A percentile compares a stretch with the other conserved stretches of the same genome.
These are phyloP conservation scores for Talaromyces sp. DNA, from an alignment of 2,329 filamentous ascomycete genomes.

Conservation along the genomic window DNA sequence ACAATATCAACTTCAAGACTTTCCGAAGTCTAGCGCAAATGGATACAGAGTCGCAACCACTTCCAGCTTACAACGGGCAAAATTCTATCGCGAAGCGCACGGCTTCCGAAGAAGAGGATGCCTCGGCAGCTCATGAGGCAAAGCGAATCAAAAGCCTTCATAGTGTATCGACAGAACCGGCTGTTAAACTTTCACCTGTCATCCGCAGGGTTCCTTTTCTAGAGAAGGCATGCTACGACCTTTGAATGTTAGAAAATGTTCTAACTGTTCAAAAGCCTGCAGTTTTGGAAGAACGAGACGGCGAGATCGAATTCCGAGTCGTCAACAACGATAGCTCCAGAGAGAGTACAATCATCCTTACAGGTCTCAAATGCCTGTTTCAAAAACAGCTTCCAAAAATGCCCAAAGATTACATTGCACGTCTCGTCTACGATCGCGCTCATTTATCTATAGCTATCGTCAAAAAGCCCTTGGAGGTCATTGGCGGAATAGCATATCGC, in stretches of 20 bases:
- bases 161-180: not conserved
- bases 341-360: constrained; percentile 88
- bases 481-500: constrained; percentile 90
- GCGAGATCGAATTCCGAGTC: constrained; percentile 93
- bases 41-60: not conserved
- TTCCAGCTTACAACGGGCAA: not conserved
- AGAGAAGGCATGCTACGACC: not conserved
- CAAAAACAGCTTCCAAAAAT: constrained; percentile 98
- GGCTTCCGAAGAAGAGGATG: not conserved
- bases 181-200: not conserved
- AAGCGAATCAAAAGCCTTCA: not conserved
- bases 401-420: constrained; percentile 98
- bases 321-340: constrained; percentile 91
- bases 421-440: constrained; percentile 92
- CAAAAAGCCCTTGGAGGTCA: constrained; percentile 92
- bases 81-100: not conserved
- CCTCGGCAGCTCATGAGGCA: not conserved
- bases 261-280: constrained; percentile 56
- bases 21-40: not conserved
- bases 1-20: not conserved
- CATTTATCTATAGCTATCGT: constrained; percentile 96
- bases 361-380: constrained; percentile 93
- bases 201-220: not conserved
- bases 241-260: not conserved
- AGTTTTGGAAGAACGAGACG: constrained; percentile 86